Base-by-base conservation (phyloP, 1,284 basidiomycete species). In the Pseudomicrostroma phylloplanum region DNA sequence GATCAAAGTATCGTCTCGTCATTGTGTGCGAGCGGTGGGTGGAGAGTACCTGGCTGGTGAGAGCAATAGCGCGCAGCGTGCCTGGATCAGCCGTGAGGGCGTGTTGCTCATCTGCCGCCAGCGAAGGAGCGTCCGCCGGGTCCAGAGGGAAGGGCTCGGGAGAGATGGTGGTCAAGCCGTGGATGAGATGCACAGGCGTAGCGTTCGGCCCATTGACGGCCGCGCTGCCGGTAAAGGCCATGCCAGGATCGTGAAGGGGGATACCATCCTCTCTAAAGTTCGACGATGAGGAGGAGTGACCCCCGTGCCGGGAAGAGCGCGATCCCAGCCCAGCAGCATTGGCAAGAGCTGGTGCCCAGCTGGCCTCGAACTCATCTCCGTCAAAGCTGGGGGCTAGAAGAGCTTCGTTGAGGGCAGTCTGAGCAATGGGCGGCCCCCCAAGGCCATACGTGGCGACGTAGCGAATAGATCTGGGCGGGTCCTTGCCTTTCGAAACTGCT, bases 361-460 rank as follows among this genome's bases (percentile, higher is more conserved):
- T 72, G 61, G 73, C 67, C 58, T 74, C 73, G 23, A 71, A 73
- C 36, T 73, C 71, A n/a, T 71, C 68, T 61, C 67, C 63, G n/a
- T 73, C 71, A 51, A 74, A 55, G 48, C 65, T 68, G 0, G 73
- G 74, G 8, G 69, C 67, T 21, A 78, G 66, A 53, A 76, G 60
- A 19, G 71, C 75, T 53, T 72, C 67, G 21, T 67, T 68, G 12
- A 76, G 59, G 21, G 57, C 51, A 8, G 62, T 68, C 61, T 71
- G 68, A 56, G 72, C 71, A 58, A 78, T 69, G 11, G 76, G 72
- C 39, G 76, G 76, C 8, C 76, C 76, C 25, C 73, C 70, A 39
- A 78, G 67, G 9, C 69, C 76, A 51, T 71, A 77, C n/a, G 66
- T 69, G 62, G 74, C 66, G 51, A 78, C 67, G 61, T 78, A 78